phyloP scores from a whole-genome alignment of 2,329 filamentous ascomycete genomes.

The Chaetoscypha palmicola region DNA sequence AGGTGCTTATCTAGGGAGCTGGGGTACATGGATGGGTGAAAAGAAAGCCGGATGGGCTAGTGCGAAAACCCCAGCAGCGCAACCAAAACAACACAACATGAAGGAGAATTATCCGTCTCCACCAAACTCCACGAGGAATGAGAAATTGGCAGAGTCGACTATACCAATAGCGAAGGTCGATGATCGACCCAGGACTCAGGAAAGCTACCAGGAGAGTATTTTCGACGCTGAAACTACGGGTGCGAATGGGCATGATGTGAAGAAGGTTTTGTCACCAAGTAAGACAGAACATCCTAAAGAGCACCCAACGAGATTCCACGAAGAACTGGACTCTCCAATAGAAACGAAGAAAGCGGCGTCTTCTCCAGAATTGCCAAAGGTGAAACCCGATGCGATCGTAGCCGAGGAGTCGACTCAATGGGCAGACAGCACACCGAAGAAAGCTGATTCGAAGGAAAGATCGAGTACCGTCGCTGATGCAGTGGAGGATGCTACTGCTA shows the following conservation, averaged over 20 bases:
- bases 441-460: conserved; percentile 11
- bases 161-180: conserved; percentile 6
- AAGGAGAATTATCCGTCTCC: conserved; percentile 15
- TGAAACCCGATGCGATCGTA: not conserved
- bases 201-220: conserved; percentile 28
- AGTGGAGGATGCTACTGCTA: conserved; percentile 21
- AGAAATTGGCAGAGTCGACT: conserved; percentile 10
- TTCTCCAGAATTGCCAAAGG: not conserved
- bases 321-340: conserved; percentile 12
- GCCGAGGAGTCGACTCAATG: conserved; percentile 10
- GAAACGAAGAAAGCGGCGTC: not conserved
- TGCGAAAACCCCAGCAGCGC: not conserved
- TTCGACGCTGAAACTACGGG: conserved; percentile 27
- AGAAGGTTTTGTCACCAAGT: not conserved
- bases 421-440: conserved; percentile 12
- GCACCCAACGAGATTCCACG: conserved; percentile 14
- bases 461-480: conserved; percentile 17
- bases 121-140: conserved; percentile 1
- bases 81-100: conserved; percentile 15
- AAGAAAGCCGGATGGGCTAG: conserved; percentile 47
- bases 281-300: not conserved
- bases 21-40: conserved; percentile 66
- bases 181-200: conserved; percentile 22
- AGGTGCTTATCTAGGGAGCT: conserved; percentile 59
- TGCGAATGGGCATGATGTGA: not conserved